Conservation (phyloP, 1,139 yeast species). For the Blastobotrys capitulatus region DNA sequence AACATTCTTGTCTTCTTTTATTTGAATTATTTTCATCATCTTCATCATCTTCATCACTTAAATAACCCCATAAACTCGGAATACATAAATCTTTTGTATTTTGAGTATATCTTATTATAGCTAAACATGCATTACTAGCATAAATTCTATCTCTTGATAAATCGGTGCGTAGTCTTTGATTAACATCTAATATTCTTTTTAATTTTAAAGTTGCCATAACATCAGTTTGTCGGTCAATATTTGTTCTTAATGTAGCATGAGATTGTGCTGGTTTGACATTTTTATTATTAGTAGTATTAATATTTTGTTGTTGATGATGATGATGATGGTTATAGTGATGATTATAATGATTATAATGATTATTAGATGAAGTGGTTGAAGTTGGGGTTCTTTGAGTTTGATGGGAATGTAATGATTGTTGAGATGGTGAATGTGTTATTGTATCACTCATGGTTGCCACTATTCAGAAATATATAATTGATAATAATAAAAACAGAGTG, state of each 20-base stretch:
- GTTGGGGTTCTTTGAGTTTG: neutral
- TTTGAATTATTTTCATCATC: conserved; percentile 7
- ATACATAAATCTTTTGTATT: conserved; percentile 18
- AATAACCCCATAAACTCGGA: conserved; percentile 20
- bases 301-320: neutral
- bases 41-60: conserved; percentile 16
- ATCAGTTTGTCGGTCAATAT: conserved; percentile 20
- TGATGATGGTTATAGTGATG: neutral
- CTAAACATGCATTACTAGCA: conserved; percentile 61
- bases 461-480: neutral
- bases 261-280: conserved; percentile 1
- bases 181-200: conserved; percentile 58
- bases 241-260: conserved; percentile 2
- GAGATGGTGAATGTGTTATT: neutral
- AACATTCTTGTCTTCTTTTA: conserved; percentile 5
- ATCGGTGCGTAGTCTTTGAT: conserved; percentile 49
- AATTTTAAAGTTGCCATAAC: conserved; percentile 42
- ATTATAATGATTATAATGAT: neutral
- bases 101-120: conserved; percentile 20
- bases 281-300: neutral
- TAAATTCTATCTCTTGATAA: conserved; percentile 56
- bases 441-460: neutral
- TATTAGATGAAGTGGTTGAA: neutral
- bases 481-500: no score
- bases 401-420: neutral